A percentile compares a stretch with the other conserved stretches of the same genome.
phyloP scores from a whole-genome alignment of 2,329 filamentous ascomycete species.

The Xylariaceae sp. region DNA sequence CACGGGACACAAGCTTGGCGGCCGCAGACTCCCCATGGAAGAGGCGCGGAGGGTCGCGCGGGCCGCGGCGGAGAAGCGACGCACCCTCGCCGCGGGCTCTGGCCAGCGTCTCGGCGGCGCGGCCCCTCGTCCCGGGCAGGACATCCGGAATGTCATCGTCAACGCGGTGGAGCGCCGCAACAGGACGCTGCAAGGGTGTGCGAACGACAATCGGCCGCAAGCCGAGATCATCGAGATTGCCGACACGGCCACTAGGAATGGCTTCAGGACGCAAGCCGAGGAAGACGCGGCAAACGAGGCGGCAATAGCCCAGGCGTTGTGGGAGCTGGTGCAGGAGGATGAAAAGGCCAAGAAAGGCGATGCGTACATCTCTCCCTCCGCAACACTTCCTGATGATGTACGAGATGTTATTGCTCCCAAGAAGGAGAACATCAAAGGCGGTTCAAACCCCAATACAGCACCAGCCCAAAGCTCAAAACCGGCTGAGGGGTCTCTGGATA shows the following conservation, averaged over 20 bases:
- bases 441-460: not conserved
- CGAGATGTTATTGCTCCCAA: not conserved
- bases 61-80: constrained; percentile 64
- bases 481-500: constrained; percentile 3
- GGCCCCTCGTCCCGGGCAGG: constrained; percentile 43
- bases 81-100: constrained; percentile 48
- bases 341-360: constrained; percentile 48
- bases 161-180: constrained; percentile 63
- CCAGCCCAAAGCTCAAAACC: constrained; percentile 5
- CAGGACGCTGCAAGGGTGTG: constrained; percentile 65
- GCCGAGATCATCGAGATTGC: constrained; percentile 57
- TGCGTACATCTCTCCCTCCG: constrained; percentile 42
- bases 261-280: constrained; percentile 76
- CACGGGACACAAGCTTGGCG: constrained; percentile 66
- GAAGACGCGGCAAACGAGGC: constrained; percentile 84
- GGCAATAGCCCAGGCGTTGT: constrained; percentile 77
- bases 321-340: constrained; percentile 81
- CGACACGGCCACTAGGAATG: constrained; percentile 58
- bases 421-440: not conserved
- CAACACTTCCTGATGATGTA: too few species aligned
- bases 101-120: constrained; percentile 68
- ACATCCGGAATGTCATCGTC: constrained; percentile 66
- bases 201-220: constrained; percentile 59
- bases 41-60: constrained; percentile 71
- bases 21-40: constrained; percentile 53